Evolutionary conservation across 2,329 filamentous ascomycete species (phyloP).

Genomic region (Hypoxylon sp.): DNA sequence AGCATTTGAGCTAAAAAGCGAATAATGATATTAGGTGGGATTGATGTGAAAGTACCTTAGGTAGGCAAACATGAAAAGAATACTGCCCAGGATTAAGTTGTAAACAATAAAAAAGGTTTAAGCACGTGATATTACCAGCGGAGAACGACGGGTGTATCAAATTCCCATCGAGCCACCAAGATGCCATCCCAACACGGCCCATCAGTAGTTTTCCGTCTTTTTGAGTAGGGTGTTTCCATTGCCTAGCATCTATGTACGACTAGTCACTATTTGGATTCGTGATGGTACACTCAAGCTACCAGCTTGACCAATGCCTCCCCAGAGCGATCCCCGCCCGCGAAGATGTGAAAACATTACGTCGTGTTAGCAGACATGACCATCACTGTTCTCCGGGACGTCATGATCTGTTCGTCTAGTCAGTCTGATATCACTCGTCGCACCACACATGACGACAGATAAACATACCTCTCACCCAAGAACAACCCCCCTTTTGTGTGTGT

Average conservation of each 20-base stretch:
- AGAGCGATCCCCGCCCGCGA: neutral
- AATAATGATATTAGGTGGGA: neutral
- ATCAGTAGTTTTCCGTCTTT: neutral
- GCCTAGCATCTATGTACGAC: neutral
- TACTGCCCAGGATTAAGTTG: slow-evolving; percentile 9
- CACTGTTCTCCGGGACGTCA: neutral
- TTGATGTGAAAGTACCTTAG: neutral
- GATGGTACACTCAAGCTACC: neutral
- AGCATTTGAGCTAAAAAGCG: slow-evolving; percentile 70
- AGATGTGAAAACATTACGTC: neutral
- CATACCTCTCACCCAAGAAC: neutral
- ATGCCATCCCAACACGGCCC: neutral
- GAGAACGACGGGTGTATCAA: slow-evolving; percentile 21
- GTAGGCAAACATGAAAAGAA: neutral
- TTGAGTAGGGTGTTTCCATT: neutral
- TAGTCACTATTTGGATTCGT: neutral
- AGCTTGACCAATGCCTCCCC: neutral
- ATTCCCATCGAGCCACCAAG: slow-evolving; percentile 1
- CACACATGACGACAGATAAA: neutral
- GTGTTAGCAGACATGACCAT: neutral
- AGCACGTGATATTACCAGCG: slow-evolving; percentile 37
- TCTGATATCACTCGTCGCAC: neutral
- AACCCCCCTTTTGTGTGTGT: no score
- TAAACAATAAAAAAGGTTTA: slow-evolving; percentile 18
- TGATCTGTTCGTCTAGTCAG: neutral